phyloP scores from a whole-genome alignment of 139 green algal species.

The Tetratostichococcus sp. region DNA sequence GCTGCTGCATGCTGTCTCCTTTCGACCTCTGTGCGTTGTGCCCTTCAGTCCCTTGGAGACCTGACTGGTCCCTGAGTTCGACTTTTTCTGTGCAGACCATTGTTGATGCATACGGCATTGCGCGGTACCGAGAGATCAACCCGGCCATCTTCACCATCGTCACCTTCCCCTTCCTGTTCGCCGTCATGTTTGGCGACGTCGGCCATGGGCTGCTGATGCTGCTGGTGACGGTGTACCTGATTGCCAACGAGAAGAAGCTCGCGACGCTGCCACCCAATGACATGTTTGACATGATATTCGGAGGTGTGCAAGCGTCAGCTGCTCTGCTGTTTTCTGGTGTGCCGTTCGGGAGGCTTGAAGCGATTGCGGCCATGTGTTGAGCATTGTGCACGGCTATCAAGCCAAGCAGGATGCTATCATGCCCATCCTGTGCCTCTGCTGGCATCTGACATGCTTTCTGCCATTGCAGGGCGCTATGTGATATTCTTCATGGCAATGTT shows the following conservation, averaged over 20 bases:
- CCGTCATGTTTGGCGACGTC: conserved; percentile 99
- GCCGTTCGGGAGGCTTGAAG: too few relatives aligned
- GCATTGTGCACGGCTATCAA: too few relatives aligned
- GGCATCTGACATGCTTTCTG: too few relatives aligned
- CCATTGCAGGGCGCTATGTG: conserved; percentile 83
- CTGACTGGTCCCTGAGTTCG: too few relatives aligned
- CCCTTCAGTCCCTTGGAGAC: too few relatives aligned
- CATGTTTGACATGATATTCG: conserved; percentile 90
- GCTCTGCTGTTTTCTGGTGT: too few relatives aligned
- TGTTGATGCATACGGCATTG: conserved; percentile 95
- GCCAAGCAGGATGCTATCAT: too few relatives aligned
- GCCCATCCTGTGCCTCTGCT: too few relatives aligned
- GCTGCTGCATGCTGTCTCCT: too few relatives aligned
- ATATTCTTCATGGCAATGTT: conserved; percentile 97
- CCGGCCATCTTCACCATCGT: conserved; percentile 89
- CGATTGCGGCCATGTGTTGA: too few relatives aligned
- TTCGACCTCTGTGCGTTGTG: too few relatives aligned
- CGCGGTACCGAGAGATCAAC: conserved; percentile 92
- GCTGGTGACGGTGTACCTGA: conserved; percentile 64
- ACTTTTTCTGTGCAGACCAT: conserved; percentile 55
- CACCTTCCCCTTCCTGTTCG: conserved; percentile 99
- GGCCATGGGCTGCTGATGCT: conserved; percentile 92
- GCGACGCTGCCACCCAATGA: conserved; percentile 69
- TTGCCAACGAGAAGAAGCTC: conserved; percentile 80
- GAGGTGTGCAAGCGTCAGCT: conserved; percentile 37